phyloP scores from a whole-genome alignment of 768 basidiomycete genomes.

The Pisolithus microcarpus region DNA sequence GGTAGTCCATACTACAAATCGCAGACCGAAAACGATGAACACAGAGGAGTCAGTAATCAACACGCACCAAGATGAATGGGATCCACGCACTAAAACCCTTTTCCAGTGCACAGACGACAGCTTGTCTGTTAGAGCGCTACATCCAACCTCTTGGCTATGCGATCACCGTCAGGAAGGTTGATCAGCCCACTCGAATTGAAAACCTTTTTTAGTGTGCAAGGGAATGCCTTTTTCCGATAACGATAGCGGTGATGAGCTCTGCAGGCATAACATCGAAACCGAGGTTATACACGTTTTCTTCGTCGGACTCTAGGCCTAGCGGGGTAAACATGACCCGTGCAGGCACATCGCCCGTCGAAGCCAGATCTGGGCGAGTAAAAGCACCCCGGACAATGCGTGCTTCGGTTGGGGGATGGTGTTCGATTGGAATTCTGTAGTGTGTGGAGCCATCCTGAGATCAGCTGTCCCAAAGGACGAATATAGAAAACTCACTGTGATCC shows the following conservation, averaged over 20 bases:
- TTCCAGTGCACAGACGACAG: too few relatives aligned
- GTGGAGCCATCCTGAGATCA: background rate
- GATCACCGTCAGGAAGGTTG: too few relatives aligned
- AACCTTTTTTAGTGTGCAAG: conserved; percentile 47
- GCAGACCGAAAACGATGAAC: too few relatives aligned
- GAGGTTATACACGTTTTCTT: conserved; percentile 68
- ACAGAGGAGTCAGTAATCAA: too few relatives aligned
- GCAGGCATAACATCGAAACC: conserved; percentile 98
- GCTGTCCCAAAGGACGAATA: background rate
- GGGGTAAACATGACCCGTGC: conserved; percentile 84
- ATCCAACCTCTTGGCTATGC: too few relatives aligned
- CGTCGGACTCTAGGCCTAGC: conserved; percentile 32
- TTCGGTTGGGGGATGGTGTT: too few relatives aligned
- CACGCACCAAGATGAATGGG: too few relatives aligned
- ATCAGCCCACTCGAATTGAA: conserved; percentile 52
- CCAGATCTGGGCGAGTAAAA: conserved; percentile 46
- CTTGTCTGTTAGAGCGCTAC: too few relatives aligned
- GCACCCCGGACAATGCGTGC: conserved; percentile 84
- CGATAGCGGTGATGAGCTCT: conserved; percentile 84
- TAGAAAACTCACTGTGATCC: conserved; percentile 47
- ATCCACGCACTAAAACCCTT: too few relatives aligned
- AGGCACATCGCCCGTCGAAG: conserved; percentile 43
- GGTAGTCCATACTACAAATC: too few relatives aligned
- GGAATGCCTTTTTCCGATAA: conserved; percentile 92
- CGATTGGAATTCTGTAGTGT: conserved; percentile 70